phyloP scores from a whole-genome alignment of 768 basidiomycete genomes.

The Leccinum imitatum region DNA sequence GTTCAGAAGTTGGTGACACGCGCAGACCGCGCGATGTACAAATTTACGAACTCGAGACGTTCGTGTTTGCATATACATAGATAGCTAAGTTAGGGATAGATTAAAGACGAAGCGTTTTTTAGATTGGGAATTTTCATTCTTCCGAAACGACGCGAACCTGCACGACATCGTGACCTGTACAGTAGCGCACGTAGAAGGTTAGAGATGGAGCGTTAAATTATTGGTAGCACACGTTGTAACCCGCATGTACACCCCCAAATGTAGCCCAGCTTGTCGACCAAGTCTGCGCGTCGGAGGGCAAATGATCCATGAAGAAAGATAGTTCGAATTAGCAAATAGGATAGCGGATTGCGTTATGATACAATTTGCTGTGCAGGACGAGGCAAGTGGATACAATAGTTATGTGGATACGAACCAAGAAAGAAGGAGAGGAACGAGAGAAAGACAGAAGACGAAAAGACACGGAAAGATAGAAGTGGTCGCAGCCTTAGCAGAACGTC shows the following conservation, averaged over 20 bases:
- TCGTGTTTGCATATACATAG: neutral
- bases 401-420: constrained; percentile 2
- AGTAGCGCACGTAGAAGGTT: too few species aligned
- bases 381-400: constrained; percentile 21
- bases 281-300: neutral
- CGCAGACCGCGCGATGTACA: neutral
- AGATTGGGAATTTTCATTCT: neutral
- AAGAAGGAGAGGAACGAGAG: neutral
- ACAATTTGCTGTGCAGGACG: constrained; percentile 16
- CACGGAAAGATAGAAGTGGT: neutral
- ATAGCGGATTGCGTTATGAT: constrained; percentile 21
- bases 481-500: constrained; percentile 4
- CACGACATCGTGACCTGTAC: too few species aligned
- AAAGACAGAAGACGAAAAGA: neutral
- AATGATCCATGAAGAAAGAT: neutral
- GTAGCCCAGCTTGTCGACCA: too few species aligned
- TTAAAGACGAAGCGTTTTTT: neutral
- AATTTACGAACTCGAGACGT: neutral
- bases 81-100: neutral
- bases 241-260: too few species aligned
- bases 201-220: too few species aligned
- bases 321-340: constrained; percentile 10
- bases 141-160: neutral
- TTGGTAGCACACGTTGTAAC: too few species aligned
- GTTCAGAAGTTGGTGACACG: constrained; percentile 29